A percentile compares a stretch with the other conserved stretches of the same genome.
Conservation (phyloP, 2,329 filamentous ascomycete genomes). For the Pseudogymnoascus destructans region DNA sequence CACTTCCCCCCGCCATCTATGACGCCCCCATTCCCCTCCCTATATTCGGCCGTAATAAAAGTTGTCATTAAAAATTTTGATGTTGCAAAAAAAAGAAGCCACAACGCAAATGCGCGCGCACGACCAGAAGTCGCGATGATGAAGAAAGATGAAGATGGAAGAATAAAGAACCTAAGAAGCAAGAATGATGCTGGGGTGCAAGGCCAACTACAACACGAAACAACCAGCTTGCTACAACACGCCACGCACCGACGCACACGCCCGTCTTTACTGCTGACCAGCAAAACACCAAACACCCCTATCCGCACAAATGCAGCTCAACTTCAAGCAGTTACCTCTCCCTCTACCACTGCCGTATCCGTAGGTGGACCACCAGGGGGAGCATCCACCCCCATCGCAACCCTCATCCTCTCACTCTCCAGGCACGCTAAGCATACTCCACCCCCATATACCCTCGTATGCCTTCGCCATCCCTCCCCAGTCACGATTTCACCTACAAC, state of each 20-base stretch:
- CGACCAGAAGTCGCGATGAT: not conserved
- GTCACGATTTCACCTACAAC: constrained; percentile 20
- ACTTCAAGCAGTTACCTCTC: not conserved
- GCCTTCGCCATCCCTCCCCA: constrained; percentile 21
- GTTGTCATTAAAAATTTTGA: not conserved
- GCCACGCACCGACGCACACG: not conserved
- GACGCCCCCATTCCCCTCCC: not conserved
- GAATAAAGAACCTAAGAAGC: not conserved
- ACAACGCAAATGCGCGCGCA: not conserved
- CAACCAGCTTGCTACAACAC: not conserved
- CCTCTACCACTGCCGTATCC: not conserved
- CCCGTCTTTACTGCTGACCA: not conserved
- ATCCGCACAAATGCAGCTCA: not conserved
- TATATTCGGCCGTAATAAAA: constrained; percentile 1
- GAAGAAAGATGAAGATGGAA: not conserved
- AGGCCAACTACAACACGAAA: not conserved
- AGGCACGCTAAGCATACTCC: constrained; percentile 23
- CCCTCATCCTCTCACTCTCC: constrained; percentile 18
- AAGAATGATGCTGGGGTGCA: not conserved
- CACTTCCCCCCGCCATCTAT: not conserved
- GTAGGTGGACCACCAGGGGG: not conserved
- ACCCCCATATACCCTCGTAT: constrained; percentile 24
- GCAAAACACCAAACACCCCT: not conserved
- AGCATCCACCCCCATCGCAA: not conserved
- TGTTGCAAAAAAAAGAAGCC: not conserved